Evolutionary conservation across 148 eudicot genomes (phyloP).

Genomic region (Rheum nobile): DNA sequence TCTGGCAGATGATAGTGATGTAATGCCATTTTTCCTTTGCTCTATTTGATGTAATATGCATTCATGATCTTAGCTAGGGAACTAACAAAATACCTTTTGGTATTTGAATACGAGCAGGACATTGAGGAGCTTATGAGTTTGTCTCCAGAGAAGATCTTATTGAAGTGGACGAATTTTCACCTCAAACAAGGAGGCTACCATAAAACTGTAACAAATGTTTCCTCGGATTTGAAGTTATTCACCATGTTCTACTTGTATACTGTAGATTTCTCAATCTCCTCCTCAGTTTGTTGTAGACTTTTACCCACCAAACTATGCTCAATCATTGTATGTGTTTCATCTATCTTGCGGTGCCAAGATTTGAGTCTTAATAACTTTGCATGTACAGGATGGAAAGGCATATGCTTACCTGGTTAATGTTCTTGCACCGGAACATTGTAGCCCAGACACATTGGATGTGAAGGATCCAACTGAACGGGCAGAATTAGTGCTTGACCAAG

Average conservation of each 20-base stretch:
- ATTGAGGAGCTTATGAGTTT: conserved; percentile 86
- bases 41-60: neutral
- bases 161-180: conserved; percentile 98
- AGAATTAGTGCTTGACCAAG: conserved; percentile 81
- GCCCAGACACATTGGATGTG: conserved; percentile 68
- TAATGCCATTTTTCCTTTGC: neutral
- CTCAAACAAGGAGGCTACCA: conserved; percentile 81
- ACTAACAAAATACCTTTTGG: neutral
- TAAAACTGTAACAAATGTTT: conserved; percentile 64
- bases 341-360: neutral
- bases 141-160: conserved; percentile 83
- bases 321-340: neutral
- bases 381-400: conserved; percentile 85
- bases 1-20: conserved; percentile 10
- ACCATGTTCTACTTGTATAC: neutral
- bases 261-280: neutral
- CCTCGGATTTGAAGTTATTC: conserved; percentile 83
- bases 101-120: conserved; percentile 37
- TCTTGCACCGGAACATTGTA: conserved; percentile 93
- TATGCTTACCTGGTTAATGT: conserved; percentile 89
- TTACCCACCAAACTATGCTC: neutral
- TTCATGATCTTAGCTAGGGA: neutral
- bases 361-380: neutral
- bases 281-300: too few species aligned
- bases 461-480: conserved; percentile 71